Evolutionary conservation across 2,329 filamentous ascomycete genomes (phyloP), one percentile per base, ranked within the genome.

Genomic region (Stachybotrys chartarum): DNA sequence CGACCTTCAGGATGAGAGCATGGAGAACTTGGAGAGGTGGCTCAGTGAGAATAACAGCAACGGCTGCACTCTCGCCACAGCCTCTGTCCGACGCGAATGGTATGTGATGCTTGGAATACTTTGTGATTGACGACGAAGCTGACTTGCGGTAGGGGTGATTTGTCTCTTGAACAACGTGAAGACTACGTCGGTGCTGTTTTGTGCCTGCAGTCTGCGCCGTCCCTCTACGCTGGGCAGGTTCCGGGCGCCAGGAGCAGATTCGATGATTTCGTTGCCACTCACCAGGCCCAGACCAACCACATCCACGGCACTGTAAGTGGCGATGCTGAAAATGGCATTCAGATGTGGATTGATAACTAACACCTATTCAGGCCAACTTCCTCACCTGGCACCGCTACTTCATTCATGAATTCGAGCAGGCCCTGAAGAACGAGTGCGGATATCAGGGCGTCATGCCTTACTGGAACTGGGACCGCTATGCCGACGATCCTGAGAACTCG

Each of bases 21-120:
- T 60, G 53, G 42, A 53, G 18, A 58, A 57, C 44, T 51, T 60
- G 46, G 42, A 51, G 45, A 52, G 54, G n/a, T 56, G 54, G 51
- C 51, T 58, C 5, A 55, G 48, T 35, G 45, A 45, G 30, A 58
- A 58, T 17, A 45, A 30, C 30, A 52, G 49, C 31, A 51, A 54
- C 35, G 54, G 54, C 46, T 60, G 58, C 51, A 60, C 58, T 1
- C 49, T 60, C 32, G 58, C 58, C 31, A 60, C 56, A 16, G 58
- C 55, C 12, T 42, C 50, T 24, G 16, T 52, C n/a, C 11, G 50
- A 17, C 50, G 50, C 50, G 50, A 52, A 44, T 52, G 50, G 50
- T 51, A 51, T 12, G 49, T 35, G 5, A 11, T 16, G n/a, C 30
- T 6, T 11, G 14, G 18, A 50, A 51, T 6, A 51, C 17, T 51